Conservation (phyloP, 768 basidiomycete genomes). For the Leccinum boreale region DNA sequence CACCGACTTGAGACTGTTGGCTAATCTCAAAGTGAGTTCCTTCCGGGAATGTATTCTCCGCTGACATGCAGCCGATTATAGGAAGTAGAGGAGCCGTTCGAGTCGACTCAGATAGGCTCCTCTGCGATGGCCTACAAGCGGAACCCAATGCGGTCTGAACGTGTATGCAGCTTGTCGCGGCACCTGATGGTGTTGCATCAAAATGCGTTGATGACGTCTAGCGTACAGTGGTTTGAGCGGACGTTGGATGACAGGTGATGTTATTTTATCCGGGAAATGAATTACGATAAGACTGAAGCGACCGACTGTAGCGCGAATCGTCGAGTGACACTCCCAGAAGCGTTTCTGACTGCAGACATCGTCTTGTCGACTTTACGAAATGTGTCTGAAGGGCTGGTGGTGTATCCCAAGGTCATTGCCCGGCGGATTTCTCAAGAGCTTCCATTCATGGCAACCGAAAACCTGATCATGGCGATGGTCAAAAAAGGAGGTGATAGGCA, state of each 20-base stretch:
- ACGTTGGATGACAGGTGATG: slow-evolving; percentile 90
- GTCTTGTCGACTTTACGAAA: slow-evolving; percentile 94
- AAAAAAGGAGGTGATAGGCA: slow-evolving; percentile 94
- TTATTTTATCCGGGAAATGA: background rate
- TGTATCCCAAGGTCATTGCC: slow-evolving; percentile 94
- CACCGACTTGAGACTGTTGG: slow-evolving; percentile 90
- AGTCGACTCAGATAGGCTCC: slow-evolving; percentile 96
- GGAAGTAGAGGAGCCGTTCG: slow-evolving; percentile 99
- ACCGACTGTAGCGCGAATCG: slow-evolving; percentile 75
- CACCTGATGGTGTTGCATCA: slow-evolving; percentile 96
- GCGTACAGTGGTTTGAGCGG: slow-evolving; percentile 98
- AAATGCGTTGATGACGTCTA: slow-evolving; percentile 92
- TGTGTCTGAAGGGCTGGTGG: slow-evolving; percentile 97
- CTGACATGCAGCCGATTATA: slow-evolving; percentile 24
- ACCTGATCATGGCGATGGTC: slow-evolving; percentile 98
- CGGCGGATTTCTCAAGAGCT: slow-evolving; percentile 91
- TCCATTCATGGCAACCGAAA: slow-evolving; percentile 99
- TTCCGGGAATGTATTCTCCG: background rate
- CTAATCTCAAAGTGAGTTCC: slow-evolving; percentile 76
- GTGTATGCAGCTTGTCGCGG: slow-evolving; percentile 92
- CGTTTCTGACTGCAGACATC: slow-evolving; percentile 96
- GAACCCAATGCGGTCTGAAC: slow-evolving; percentile 98
- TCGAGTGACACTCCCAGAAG: slow-evolving; percentile 93
- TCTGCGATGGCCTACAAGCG: slow-evolving; percentile 99
- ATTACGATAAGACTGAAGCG: slow-evolving; percentile 5